Percentiles rank a stretch among this genome's conserved stretches.
Evolutionary conservation across 495 filamentous ascomycete genomes (phyloP).

Genomic region (Penicillium chermesinum): DNA sequence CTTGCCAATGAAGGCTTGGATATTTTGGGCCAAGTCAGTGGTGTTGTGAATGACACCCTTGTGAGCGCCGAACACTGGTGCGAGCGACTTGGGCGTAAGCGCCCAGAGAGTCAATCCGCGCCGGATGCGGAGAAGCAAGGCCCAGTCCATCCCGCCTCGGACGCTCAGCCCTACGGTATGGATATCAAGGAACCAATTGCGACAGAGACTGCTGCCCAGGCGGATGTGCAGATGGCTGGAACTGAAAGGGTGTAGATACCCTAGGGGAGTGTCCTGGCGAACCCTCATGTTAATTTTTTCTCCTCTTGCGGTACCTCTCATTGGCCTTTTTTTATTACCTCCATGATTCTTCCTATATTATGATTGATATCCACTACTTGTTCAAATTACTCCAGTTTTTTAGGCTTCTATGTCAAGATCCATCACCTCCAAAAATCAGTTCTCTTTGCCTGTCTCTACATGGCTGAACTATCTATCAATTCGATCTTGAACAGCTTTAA

Average conservation of each 20-base stretch:
- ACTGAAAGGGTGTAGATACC: constrained; percentile 27
- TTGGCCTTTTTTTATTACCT: neutral
- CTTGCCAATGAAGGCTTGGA: constrained; percentile 84
- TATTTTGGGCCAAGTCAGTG: constrained; percentile 80
- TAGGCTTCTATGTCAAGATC: no score
- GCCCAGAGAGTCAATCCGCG: constrained; percentile 24
- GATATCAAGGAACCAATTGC: constrained; percentile 37
- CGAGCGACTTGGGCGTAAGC: constrained; percentile 60
- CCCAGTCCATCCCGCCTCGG: constrained; percentile 8
- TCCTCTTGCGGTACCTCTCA: neutral
- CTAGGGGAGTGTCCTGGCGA: neutral
- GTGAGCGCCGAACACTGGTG: constrained; percentile 85
- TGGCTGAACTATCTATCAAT: no score
- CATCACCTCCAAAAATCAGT: no score
- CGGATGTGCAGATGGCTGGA: constrained; percentile 40
- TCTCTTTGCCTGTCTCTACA: no score
- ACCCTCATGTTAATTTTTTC: constrained; percentile 6
- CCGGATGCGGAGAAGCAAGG: constrained; percentile 23
- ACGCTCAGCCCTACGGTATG: constrained; percentile 16
- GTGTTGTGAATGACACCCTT: constrained; percentile 77
- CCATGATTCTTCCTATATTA: constrained; percentile 14
- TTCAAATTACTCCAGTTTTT: constrained; percentile 2
- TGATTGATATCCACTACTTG: constrained; percentile 26
- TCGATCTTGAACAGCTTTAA: no score
- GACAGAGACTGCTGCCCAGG: constrained; percentile 15